These are phyloP conservation scores for Eimeria acervulina DNA, from an alignment of 169 alveolate genomes.

Conservation along the genomic window DNA sequence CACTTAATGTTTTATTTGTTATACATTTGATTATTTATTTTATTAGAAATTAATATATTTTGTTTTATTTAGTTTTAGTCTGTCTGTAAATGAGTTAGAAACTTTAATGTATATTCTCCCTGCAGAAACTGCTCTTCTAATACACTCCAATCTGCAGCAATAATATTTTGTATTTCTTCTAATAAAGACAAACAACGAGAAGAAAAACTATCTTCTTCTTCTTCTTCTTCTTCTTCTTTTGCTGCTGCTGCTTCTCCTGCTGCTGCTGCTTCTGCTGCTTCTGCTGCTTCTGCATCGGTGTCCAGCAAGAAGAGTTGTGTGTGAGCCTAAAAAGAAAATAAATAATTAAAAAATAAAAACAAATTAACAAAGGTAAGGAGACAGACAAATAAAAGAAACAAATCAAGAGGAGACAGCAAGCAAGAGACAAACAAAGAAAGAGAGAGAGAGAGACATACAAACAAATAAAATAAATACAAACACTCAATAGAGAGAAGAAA, in stretches of 20 bases:
- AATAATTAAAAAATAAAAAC: too few relatives aligned
- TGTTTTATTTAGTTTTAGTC: not conserved
- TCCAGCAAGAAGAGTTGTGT: not conserved
- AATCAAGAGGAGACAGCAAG: too few relatives aligned
- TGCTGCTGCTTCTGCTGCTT: not conserved
- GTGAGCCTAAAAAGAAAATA: conserved; percentile 21
- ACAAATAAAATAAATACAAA: too few relatives aligned
- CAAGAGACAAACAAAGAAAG: too few relatives aligned
- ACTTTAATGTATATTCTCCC: not conserved
- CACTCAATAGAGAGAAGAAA: not conserved
- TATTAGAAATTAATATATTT: not conserved
- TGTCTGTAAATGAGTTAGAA: not conserved
- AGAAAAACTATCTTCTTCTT: not conserved
- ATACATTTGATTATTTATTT: not conserved
- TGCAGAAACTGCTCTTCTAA: not conserved
- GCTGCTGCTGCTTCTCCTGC: not conserved
- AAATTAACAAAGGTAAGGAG: not conserved
- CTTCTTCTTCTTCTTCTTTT: not conserved
- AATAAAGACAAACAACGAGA: not conserved
- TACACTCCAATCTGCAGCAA: not conserved
- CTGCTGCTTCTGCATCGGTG: conserved; percentile 15
- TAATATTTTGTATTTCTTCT: not conserved
- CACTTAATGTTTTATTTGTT: not conserved
- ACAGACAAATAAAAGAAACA: not conserved
- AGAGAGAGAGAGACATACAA: too few relatives aligned